These are phyloP conservation scores for Sechiopsis laciniata DNA, from an alignment of 306 rosid species.

Conservation along the genomic window DNA sequence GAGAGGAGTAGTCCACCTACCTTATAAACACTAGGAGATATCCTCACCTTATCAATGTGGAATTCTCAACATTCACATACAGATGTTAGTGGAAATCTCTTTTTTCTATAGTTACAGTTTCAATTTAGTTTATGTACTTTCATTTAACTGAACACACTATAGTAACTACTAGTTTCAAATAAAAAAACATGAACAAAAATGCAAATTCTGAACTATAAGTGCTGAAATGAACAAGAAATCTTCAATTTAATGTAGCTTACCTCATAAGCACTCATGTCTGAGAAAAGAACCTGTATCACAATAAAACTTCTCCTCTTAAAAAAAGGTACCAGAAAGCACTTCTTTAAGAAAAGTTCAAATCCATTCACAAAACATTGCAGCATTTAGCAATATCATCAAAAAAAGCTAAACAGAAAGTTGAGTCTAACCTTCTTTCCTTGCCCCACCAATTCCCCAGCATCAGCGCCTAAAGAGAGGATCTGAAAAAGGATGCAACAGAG, in stretches of 20 bases:
- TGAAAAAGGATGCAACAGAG: constrained; percentile 27
- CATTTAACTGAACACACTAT: neutral
- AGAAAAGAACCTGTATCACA: constrained; percentile 68
- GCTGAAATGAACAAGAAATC: neutral
- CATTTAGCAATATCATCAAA: neutral
- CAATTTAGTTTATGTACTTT: neutral
- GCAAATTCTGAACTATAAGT: neutral
- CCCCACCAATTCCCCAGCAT: constrained; percentile 60
- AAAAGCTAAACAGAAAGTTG: neutral
- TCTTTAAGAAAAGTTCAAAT: neutral
- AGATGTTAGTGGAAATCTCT: too few species aligned
- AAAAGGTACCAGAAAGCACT: neutral
- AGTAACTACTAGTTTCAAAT: neutral
- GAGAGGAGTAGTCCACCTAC: too few species aligned
- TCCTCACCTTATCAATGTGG: too few species aligned
- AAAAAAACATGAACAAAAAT: neutral
- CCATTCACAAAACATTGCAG: neutral
- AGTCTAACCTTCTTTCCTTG: constrained; percentile 67
- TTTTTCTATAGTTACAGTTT: too few species aligned
- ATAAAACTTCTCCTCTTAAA: neutral
- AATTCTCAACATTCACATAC: too few species aligned
- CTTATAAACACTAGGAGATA: too few species aligned
- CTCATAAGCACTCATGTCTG: constrained; percentile 84
- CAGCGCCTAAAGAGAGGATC: constrained; percentile 74
- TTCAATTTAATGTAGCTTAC: constrained; percentile 32